These are phyloP conservation scores for Rhododendron ferrugineum DNA, from an alignment of 148 eudicot genomes.

Conservation along the genomic window DNA sequence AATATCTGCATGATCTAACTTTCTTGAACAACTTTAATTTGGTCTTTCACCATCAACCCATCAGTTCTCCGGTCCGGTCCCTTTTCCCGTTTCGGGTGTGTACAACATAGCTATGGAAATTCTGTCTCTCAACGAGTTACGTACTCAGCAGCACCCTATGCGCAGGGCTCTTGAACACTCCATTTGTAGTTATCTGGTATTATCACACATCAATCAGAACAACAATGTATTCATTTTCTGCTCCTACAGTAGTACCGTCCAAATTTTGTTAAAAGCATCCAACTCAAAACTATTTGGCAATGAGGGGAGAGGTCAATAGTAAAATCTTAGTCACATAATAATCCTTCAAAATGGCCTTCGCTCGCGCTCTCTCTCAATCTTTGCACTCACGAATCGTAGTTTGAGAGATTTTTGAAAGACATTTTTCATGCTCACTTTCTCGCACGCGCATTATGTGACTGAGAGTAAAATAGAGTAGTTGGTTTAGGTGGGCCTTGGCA, in stretches of 20 bases:
- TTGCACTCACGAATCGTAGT: too few relatives aligned
- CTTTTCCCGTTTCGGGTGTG: constrained; percentile 29
- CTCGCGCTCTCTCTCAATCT: too few relatives aligned
- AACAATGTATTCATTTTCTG: neutral
- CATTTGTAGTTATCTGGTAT: constrained; percentile 37
- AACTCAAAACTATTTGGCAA: too few relatives aligned
- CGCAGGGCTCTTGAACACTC: constrained; percentile 40
- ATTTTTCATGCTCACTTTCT: too few relatives aligned
- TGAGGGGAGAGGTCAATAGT: too few relatives aligned
- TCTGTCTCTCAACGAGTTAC: constrained; percentile 26
- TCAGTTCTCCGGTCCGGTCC: constrained; percentile 32
- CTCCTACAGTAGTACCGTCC: neutral
- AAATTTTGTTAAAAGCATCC: too few relatives aligned
- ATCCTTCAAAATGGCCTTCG: too few relatives aligned
- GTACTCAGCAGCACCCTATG: constrained; percentile 32
- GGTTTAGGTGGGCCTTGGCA: too few relatives aligned
- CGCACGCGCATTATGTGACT: too few relatives aligned
- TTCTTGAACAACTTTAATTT: constrained; percentile 16
- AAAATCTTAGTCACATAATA: too few relatives aligned
- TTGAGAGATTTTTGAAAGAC: too few relatives aligned
- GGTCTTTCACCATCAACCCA: constrained; percentile 21
- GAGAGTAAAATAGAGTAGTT: too few relatives aligned
- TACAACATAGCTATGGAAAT: constrained; percentile 33
- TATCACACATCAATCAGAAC: neutral
- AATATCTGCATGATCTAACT: constrained; percentile 27